Evolutionary conservation across 2,329 filamentous ascomycete species (phyloP).

Genomic region (Penicillium sp.): DNA sequence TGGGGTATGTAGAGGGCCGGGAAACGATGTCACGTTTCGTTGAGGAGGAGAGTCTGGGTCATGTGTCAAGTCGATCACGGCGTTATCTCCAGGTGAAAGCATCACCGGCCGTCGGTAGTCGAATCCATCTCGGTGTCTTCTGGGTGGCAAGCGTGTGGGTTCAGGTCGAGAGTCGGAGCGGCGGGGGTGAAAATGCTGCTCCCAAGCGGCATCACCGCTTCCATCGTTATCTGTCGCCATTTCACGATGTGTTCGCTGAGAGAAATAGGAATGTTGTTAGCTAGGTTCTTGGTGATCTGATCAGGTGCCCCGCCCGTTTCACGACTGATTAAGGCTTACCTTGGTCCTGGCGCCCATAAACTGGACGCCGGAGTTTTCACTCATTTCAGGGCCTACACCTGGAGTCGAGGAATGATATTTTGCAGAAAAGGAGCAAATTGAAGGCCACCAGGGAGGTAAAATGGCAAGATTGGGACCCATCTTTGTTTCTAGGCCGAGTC

Average conservation of each 20-base stretch:
- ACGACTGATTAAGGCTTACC: constrained; percentile 28
- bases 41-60: constrained; percentile 42
- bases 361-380: constrained; percentile 36
- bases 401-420: neutral
- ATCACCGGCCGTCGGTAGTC: constrained; percentile 54
- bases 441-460: constrained; percentile 1
- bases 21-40: neutral
- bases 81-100: constrained; percentile 32
- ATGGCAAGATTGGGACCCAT: constrained; percentile 2
- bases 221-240: constrained; percentile 35
- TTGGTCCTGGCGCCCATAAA: constrained; percentile 40
- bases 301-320: constrained; percentile 26
- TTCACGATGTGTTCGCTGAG: constrained; percentile 35
- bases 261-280: constrained; percentile 17
- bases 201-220: constrained; percentile 27
- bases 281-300: constrained; percentile 8
- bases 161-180: constrained; percentile 20
- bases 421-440: neutral
- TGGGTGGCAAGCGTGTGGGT: constrained; percentile 30
- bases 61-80: constrained; percentile 48
- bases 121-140: constrained; percentile 52
- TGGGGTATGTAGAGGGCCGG: constrained; percentile 1
- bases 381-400: constrained; percentile 30
- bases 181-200: constrained; percentile 25
- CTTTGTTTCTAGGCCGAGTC: constrained; percentile 11